Evolutionary conservation across 2,329 filamentous ascomycete genomes (phyloP).

Genomic region (Aspergillus cejpii): DNA sequence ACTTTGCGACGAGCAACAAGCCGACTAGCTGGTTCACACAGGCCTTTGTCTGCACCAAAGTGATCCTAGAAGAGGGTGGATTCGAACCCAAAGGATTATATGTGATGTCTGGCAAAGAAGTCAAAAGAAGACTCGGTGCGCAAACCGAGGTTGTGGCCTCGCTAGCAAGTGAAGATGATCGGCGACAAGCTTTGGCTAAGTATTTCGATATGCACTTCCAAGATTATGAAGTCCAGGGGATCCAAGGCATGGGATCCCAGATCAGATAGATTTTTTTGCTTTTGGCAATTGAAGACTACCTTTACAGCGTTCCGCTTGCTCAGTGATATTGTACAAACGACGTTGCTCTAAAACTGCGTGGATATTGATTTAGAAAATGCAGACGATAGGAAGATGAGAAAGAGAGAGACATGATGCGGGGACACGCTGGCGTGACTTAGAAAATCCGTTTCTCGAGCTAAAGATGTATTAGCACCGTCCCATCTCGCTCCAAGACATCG

Average conservation of each 20-base stretch:
- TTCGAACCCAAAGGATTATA: slow-evolving; percentile 47
- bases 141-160: slow-evolving; percentile 45
- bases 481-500: neutral
- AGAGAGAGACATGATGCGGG: slow-evolving; percentile 19
- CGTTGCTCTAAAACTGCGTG: slow-evolving; percentile 13
- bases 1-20: slow-evolving; percentile 49
- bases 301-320: slow-evolving; percentile 3
- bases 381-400: slow-evolving; percentile 16
- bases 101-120: slow-evolving; percentile 45
- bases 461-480: slow-evolving; percentile 18
- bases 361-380: slow-evolving; percentile 17
- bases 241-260: slow-evolving; percentile 47
- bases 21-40: slow-evolving; percentile 50
- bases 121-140: slow-evolving; percentile 51
- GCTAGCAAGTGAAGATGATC: slow-evolving; percentile 49
- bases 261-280: slow-evolving; percentile 30
- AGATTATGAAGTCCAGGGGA: slow-evolving; percentile 46
- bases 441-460: slow-evolving; percentile 39
- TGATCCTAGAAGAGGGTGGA: slow-evolving; percentile 47
- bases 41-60: slow-evolving; percentile 49
- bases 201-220: slow-evolving; percentile 50
- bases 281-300: slow-evolving; percentile 4
- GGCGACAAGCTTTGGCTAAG: slow-evolving; percentile 46
- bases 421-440: slow-evolving; percentile 25
- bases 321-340: slow-evolving; percentile 19